These are phyloP conservation scores for Cryphonectria parasitica DNA, from an alignment of 2,329 filamentous ascomycete species.

Conservation along the genomic window DNA sequence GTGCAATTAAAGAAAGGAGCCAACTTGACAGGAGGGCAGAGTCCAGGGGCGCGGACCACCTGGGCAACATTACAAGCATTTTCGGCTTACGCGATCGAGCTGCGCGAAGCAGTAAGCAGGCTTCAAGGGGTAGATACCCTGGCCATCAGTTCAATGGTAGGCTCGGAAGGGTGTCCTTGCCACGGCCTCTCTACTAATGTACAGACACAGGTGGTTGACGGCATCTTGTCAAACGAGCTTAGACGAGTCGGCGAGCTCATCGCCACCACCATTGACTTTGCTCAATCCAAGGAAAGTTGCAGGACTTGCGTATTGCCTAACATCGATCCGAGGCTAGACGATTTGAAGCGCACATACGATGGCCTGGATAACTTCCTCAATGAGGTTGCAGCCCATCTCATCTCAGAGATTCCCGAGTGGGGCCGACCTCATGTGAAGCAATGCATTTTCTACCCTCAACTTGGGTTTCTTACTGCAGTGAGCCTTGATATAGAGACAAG, in stretches of 20 bases:
- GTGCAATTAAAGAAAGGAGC: constrained; percentile 77
- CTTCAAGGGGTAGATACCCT: constrained; percentile 58
- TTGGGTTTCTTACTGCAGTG: constrained; percentile 86
- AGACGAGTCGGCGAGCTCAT: constrained; percentile 72
- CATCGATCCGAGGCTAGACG: constrained; percentile 75
- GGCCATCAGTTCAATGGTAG: constrained; percentile 57
- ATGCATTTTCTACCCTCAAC: constrained; percentile 88
- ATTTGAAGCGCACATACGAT: constrained; percentile 76
- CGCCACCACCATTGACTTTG: constrained; percentile 77
- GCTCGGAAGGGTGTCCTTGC: constrained; percentile 17
- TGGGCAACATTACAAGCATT: constrained; percentile 79
- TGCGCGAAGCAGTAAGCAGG: constrained; percentile 66
- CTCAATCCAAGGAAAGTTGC: constrained; percentile 70
- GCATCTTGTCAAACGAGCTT: constrained; percentile 62
- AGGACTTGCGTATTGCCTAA: constrained; percentile 75
- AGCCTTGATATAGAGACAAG: constrained; percentile 63
- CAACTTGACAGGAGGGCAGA: constrained; percentile 52
- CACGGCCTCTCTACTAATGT: constrained; percentile 16
- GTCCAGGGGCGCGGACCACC: constrained; percentile 65
- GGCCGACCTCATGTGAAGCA: constrained; percentile 61
- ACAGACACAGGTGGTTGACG: constrained; percentile 55
- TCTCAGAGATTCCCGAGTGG: constrained; percentile 64
- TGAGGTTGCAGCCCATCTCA: constrained; percentile 67
- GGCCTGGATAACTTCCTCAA: constrained; percentile 76
- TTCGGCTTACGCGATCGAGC: constrained; percentile 68